Conservation (phyloP, 257 asterid genomes). For the Ajuga chamaepitys region DNA sequence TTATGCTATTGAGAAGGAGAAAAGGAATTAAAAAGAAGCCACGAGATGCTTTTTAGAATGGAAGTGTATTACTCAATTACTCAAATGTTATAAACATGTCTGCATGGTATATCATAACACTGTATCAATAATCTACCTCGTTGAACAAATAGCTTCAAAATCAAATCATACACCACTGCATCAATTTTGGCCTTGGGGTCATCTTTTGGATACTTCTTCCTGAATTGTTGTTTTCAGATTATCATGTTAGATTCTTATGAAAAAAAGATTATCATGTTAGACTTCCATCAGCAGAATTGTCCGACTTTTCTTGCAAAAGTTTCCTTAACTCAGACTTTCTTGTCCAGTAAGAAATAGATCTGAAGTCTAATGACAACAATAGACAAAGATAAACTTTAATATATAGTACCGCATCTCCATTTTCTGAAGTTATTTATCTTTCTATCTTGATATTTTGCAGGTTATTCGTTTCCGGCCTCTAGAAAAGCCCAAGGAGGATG, state of each 20-base stretch:
- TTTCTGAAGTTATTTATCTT: constrained; percentile 1
- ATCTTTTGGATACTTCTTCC: neutral
- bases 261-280: neutral
- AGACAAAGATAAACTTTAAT: neutral
- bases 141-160: neutral
- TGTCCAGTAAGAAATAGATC: neutral
- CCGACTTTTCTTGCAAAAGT: neutral
- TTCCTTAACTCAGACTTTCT: neutral
- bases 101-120: neutral
- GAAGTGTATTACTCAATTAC: no score
- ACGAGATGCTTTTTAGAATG: neutral
- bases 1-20: neutral
- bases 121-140: neutral
- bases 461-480: constrained; percentile 52
- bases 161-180: neutral
- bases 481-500: constrained; percentile 55
- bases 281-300: neutral
- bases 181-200: neutral
- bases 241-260: no score
- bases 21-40: neutral
- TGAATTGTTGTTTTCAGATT: no score
- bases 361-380: neutral
- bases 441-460: constrained; percentile 25
- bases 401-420: neutral
- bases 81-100: neutral